phyloP scores from a whole-genome alignment of 192 early-diverging fungal species.

The Oehlia diaphana region DNA sequence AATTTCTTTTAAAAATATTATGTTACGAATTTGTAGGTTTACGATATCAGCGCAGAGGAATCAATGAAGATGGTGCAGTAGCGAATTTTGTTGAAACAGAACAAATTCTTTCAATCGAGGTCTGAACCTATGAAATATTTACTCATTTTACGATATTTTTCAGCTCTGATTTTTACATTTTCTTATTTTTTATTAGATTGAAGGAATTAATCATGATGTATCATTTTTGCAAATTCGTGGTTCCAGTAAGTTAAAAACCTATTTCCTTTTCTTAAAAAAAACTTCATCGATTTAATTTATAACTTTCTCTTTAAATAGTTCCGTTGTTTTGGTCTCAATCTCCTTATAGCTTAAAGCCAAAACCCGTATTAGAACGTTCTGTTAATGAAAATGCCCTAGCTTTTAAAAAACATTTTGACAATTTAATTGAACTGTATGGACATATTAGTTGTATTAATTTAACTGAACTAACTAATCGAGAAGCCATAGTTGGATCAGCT shows the following conservation, averaged over 20 bases:
- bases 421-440: slow-evolving; percentile 53
- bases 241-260: slow-evolving; percentile 54
- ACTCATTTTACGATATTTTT: background rate
- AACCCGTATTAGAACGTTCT: slow-evolving; percentile 56
- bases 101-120: slow-evolving; percentile 74
- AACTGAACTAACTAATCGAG: slow-evolving; percentile 67
- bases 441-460: slow-evolving; percentile 62
- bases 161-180: background rate
- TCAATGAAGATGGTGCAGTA: slow-evolving; percentile 82
- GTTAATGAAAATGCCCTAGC: slow-evolving; percentile 54
- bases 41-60: slow-evolving; percentile 87
- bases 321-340: slow-evolving; percentile 77
- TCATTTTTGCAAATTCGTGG: slow-evolving; percentile 93
- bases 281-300: background rate
- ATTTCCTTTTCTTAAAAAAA: background rate
- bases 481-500: slow-evolving; percentile 60
- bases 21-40: slow-evolving; percentile 51
- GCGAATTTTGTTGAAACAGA: slow-evolving; percentile 99
- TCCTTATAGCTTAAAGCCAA: slow-evolving; percentile 67
- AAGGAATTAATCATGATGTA: slow-evolving; percentile 46
- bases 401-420: slow-evolving; percentile 57
- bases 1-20: background rate
- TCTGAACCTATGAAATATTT: slow-evolving; percentile 7
- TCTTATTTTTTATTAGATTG: background rate
- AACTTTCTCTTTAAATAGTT: slow-evolving; percentile 32